Conservation (phyloP, 192 early-diverging fungal species). For the Entomortierella beljakovae region DNA sequence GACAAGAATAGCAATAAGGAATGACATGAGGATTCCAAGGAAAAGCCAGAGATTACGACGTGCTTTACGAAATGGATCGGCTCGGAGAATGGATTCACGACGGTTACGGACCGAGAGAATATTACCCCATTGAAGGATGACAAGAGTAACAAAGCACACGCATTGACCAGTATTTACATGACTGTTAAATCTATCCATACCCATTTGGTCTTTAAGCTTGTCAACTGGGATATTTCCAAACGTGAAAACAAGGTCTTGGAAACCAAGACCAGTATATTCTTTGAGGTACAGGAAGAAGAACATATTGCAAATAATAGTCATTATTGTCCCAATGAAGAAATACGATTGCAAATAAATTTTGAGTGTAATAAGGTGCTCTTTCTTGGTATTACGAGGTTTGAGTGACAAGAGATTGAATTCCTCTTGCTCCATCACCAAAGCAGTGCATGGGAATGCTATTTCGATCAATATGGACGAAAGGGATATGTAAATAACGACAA, state of each 20-base stretch:
- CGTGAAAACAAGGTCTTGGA: constrained; percentile 49
- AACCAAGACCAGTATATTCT: constrained; percentile 66
- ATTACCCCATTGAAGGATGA: constrained; percentile 72
- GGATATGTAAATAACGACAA: constrained; percentile 9
- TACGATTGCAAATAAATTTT: constrained; percentile 81
- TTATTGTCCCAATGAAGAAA: constrained; percentile 79
- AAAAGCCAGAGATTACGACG: constrained; percentile 68
- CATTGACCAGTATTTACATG: constrained; percentile 65
- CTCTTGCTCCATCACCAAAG: constrained; percentile 81
- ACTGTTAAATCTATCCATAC: no score
- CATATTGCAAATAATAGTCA: constrained; percentile 71
- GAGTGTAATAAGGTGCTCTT: constrained; percentile 73
- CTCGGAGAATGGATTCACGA: constrained; percentile 66
- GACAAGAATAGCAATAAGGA: constrained; percentile 60
- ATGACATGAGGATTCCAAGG: constrained; percentile 55
- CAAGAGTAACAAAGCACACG: constrained; percentile 71
- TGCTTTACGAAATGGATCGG: constrained; percentile 71
- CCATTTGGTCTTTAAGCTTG: no score
- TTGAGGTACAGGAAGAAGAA: constrained; percentile 81
- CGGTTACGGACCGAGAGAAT: constrained; percentile 67
- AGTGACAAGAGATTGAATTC: constrained; percentile 79
- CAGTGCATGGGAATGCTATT: constrained; percentile 64
- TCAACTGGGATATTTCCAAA: constrained; percentile 40
- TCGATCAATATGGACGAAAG: constrained; percentile 53
- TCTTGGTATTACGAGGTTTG: constrained; percentile 76